Evolutionary conservation across 1,284 basidiomycete genomes (phyloP), one percentile per base, ranked within the genome.

Genomic region (Agaricales sp.): DNA sequence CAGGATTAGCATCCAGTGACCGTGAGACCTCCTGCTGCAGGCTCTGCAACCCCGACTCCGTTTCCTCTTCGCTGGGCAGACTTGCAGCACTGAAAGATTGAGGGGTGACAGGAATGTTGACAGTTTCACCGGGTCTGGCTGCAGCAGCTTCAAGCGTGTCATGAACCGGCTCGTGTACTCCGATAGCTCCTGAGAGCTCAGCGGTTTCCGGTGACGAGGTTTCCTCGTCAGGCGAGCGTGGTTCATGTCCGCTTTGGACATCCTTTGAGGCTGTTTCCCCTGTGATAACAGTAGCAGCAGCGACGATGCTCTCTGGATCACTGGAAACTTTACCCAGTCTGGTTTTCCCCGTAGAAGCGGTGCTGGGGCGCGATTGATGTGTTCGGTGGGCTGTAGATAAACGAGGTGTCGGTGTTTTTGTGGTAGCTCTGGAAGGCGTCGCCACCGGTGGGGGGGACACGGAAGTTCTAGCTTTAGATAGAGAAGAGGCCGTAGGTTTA

Each of bases 401-500:
- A 50, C 54, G 57, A 24, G 59, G 43, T 18, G 56, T 38, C 22
- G 59, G 49, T 22, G 54, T 54, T 8, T 60, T 59, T 3, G 57
- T 49, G 21, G 68, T 65, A 38, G 60, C 58, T 51, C 56, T 60
- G 1, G 51, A 49, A 2, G 52, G 58, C 19, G 55, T 55, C n/a
- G n/a, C n/a, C 18, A 58, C 51, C 4, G 59, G 53, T 24, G 61
- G 55, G 19, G 58, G 49, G n/a, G 63, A 51, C 2, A 63, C 51
- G 20, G 63, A 57, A 3, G 59, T 54, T 18, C 68, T 60, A 21
- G 66, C 68, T 56, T 76, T 80, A 22, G 77, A 78, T 51, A 84
- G 62, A 13, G 82, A 84, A 38, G 86, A 79, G 12, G 85, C 82
- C 0, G 85, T 87, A 11, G 84, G 86, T 61, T 86, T 86, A 63